Evolutionary conservation across 805 yeast genomes (phyloP).

Genomic region (Candida adriatica): DNA sequence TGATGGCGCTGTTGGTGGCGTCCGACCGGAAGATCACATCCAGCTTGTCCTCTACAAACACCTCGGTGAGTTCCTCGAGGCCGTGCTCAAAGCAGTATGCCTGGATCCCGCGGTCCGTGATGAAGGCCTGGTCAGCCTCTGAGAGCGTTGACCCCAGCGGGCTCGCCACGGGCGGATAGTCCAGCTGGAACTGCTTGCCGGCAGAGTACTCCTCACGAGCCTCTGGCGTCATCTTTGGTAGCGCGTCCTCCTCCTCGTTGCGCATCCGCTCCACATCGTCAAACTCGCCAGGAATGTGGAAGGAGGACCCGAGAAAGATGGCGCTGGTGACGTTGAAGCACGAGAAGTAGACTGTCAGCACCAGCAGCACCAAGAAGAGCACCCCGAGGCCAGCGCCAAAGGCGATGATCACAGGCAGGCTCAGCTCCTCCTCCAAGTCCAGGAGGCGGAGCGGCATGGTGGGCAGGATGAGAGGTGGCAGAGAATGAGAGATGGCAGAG

Average conservation of each 20-base stretch:
- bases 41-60: slow-evolving; percentile 59
- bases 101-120: slow-evolving; percentile 76
- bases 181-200: slow-evolving; percentile 30
- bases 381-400: slow-evolving; percentile 32
- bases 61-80: slow-evolving; percentile 36
- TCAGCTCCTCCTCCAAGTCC: slow-evolving; percentile 20
- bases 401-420: slow-evolving; percentile 32
- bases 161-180: slow-evolving; percentile 37
- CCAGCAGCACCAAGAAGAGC: slow-evolving; percentile 25
- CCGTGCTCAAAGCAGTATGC: slow-evolving; percentile 33
- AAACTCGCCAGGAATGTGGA: slow-evolving; percentile 47
- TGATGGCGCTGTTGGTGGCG: slow-evolving; percentile 15
- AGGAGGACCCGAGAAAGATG: slow-evolving; percentile 22
- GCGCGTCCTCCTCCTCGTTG: slow-evolving; percentile 43
- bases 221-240: slow-evolving; percentile 36
- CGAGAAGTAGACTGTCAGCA: slow-evolving; percentile 25
- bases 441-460: slow-evolving; percentile 6
- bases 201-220: slow-evolving; percentile 33
- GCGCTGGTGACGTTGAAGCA: slow-evolving; percentile 25
- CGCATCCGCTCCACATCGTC: slow-evolving; percentile 64
- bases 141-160: slow-evolving; percentile 39
- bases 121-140: slow-evolving; percentile 76
- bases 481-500: neutral
- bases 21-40: slow-evolving; percentile 32
- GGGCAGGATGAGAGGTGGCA: too few species aligned